phyloP scores from a whole-genome alignment of 805 yeast species.

The Pichia eremophila region DNA sequence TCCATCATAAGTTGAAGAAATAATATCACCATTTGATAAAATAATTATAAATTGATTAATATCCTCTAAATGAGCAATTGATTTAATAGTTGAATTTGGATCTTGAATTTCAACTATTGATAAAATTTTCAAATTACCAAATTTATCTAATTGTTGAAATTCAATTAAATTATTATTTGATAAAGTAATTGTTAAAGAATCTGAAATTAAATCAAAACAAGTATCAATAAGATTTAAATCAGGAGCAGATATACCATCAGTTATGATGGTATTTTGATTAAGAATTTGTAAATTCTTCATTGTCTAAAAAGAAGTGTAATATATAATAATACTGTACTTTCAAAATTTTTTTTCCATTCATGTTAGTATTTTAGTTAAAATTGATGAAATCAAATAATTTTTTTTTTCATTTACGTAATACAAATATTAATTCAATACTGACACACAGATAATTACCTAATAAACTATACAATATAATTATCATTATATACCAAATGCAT shows the following conservation, averaged over 20 bases:
- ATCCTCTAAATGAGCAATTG: constrained; percentile 65
- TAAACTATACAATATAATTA: too few species aligned
- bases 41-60: constrained; percentile 56
- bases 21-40: constrained; percentile 67
- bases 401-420: neutral
- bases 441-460: too few species aligned
- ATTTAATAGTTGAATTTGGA: constrained; percentile 34
- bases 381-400: neutral
- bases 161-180: constrained; percentile 54
- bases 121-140: constrained; percentile 46
- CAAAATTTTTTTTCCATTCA: neutral
- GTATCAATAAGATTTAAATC: constrained; percentile 48
- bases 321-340: neutral
- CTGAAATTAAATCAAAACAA: constrained; percentile 64
- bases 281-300: constrained; percentile 30
- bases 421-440: too few species aligned
- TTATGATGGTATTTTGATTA: constrained; percentile 44
- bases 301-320: neutral
- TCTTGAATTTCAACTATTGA: constrained; percentile 48
- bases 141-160: constrained; percentile 66
- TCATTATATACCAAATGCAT: too few species aligned
- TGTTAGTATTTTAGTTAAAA: too few species aligned
- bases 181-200: constrained; percentile 59
- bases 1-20: constrained; percentile 52
- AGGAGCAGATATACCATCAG: constrained; percentile 52